Conservation (phyloP, 2,329 filamentous ascomycete genomes). For the Claviceps paspali region DNA sequence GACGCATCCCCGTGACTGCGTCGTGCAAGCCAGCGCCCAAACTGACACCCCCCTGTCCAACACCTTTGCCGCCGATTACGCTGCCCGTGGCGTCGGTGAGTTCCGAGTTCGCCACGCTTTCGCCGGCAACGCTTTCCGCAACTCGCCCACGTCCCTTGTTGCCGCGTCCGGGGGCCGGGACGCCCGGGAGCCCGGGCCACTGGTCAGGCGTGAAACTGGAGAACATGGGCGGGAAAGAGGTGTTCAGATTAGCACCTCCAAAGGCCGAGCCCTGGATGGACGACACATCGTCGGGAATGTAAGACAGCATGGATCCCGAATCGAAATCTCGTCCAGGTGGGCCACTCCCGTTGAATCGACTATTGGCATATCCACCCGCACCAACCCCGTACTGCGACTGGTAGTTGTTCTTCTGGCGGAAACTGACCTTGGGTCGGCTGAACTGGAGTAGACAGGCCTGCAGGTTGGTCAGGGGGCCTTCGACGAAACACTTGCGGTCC, state of each 20-base stretch:
- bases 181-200: conserved; percentile 72
- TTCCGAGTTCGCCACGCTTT: conserved; percentile 85
- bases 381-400: conserved; percentile 55
- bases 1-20: conserved; percentile 48
- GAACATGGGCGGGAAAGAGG: conserved; percentile 86
- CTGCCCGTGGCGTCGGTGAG: conserved; percentile 71
- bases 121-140: conserved; percentile 70
- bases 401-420: conserved; percentile 65
- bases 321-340: conserved; percentile 45
- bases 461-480: conserved; percentile 89
- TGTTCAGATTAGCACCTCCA: conserved; percentile 59
- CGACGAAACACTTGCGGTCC: conserved; percentile 87
- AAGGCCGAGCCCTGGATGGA: conserved; percentile 88
- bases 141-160: conserved; percentile 51
- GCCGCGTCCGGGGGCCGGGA: conserved; percentile 43
- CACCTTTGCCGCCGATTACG: conserved; percentile 58
- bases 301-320: conserved; percentile 78
- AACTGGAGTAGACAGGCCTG: conserved; percentile 93
- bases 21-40: conserved; percentile 67
- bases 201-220: conserved; percentile 74
- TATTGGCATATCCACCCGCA: conserved; percentile 20
- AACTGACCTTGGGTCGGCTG: conserved; percentile 80
- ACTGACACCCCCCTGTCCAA: conserved; percentile 76
- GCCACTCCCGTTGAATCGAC: conserved; percentile 24
- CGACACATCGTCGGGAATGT: conserved; percentile 93